Conservation (phyloP, 495 filamentous ascomycete genomes). For the Tuber umbilicatum region DNA sequence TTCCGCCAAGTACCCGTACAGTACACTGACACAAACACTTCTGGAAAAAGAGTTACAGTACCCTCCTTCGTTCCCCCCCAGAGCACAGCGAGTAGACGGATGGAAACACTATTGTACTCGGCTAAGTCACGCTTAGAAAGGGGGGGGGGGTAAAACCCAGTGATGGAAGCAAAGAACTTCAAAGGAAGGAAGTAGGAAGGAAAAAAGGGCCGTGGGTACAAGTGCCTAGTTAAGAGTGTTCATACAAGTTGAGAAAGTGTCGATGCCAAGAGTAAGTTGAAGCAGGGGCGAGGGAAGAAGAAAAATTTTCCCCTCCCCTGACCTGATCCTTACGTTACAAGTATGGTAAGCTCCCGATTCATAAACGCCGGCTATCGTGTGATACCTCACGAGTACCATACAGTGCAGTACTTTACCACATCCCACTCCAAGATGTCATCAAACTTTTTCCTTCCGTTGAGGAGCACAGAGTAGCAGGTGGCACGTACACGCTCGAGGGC, state of each 20-base stretch:
- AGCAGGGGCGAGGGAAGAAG: too few species aligned
- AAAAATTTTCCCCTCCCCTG: background rate
- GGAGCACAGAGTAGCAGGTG: background rate
- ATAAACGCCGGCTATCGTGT: conserved; percentile 3
- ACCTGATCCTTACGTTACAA: too few species aligned
- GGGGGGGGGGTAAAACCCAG: background rate
- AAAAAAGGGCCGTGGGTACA: background rate
- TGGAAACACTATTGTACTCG: background rate
- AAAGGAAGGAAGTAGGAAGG: background rate
- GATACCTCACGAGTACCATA: background rate
- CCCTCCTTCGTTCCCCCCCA: background rate
- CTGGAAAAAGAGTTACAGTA: background rate
- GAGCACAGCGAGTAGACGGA: background rate
- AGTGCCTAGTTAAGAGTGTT: background rate
- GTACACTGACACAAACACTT: background rate
- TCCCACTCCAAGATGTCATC: background rate
- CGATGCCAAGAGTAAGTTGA: background rate
- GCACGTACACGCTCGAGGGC: background rate
- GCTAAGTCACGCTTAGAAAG: background rate
- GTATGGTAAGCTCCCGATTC: background rate
- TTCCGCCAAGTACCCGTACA: background rate
- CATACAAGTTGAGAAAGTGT: background rate
- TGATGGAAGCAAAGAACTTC: background rate
- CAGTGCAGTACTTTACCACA: too few species aligned
- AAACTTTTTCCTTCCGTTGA: background rate